These are phyloP conservation scores for Aspergillus cavernicola DNA, from an alignment of 495 filamentous ascomycete species.

Conservation along the genomic window DNA sequence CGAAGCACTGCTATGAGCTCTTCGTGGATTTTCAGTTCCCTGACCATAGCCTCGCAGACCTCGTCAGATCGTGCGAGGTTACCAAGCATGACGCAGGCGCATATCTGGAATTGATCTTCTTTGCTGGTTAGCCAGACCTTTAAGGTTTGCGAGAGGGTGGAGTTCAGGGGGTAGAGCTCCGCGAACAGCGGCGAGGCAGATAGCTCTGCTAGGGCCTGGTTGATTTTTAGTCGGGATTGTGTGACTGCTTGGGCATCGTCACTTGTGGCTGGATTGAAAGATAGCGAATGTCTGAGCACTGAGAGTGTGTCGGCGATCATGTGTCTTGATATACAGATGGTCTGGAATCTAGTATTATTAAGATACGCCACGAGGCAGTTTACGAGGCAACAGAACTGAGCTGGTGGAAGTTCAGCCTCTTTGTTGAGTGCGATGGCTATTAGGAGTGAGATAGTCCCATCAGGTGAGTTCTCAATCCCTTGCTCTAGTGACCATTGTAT, in stretches of 20 bases:
- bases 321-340: constrained; percentile 33
- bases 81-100: constrained; percentile 70
- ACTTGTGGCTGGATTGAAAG: constrained; percentile 22
- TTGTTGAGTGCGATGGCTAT: constrained; percentile 28
- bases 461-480: constrained; percentile 36
- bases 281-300: constrained; percentile 30
- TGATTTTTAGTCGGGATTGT: constrained; percentile 52
- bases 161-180: constrained; percentile 45
- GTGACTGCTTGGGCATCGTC: constrained; percentile 52
- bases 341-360: constrained; percentile 40
- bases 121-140: constrained; percentile 47
- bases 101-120: constrained; percentile 62
- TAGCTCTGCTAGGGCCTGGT: constrained; percentile 58
- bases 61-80: constrained; percentile 73
- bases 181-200: constrained; percentile 56
- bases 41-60: constrained; percentile 55
- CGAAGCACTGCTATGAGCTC: constrained; percentile 53
- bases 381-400: constrained; percentile 32
- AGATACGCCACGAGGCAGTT: constrained; percentile 33
- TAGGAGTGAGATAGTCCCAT: constrained; percentile 38
- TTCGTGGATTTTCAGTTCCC: constrained; percentile 48
- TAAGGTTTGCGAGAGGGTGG: constrained; percentile 49
- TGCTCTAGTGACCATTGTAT: constrained; percentile 22
- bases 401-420: constrained; percentile 21
- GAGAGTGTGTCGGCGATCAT: constrained; percentile 31